Base-by-base conservation (phyloP, 305 asterid genomes). In the Withania somnifera region DNA sequence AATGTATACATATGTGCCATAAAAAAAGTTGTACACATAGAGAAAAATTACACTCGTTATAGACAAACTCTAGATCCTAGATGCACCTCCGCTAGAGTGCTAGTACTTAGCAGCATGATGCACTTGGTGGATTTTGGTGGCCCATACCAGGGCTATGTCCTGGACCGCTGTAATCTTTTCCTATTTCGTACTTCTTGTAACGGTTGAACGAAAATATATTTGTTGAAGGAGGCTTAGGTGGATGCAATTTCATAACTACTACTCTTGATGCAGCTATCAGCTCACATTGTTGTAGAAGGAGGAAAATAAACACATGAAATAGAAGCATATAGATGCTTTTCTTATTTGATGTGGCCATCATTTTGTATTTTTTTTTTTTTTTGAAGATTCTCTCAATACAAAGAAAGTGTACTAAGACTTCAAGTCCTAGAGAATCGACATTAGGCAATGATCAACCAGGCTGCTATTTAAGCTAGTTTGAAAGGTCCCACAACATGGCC, bases 91-190 rank as follows among this genome's bases (percentile, higher is more conserved):
- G 20, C 5, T 6, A 24, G n/a, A n/a, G 7, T 34, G 40, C 40
- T 57, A 22, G 2, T 34, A 22, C 38, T 69, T 22, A 42, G 13
- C 11, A 7, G 6, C 81, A 63, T 5, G 4, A 40, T 45, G 32
- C 80, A 15, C 91, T 87, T 2, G 95, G 98, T 3, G 98, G 98
- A 10, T n/a, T 19, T n/a, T 86, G 71, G 66, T 93, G 94, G 42
- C 97, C 98, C 94, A 92, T 92, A 10, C 97, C 95, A 22, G 97
- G 98, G 86, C 98, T 93, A 51, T 79, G 88, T 50, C 97, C 97
- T 0, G 91, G 93, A 11, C 79, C 71, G 0, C 90, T 92, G 92
- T 85, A 82, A 73, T 81, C 56, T 87, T 90, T 15, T 81, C 81
- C 8, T 36, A 0, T 22, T 87, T 86, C 26, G 45, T 54, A 45